Percentiles rank a stretch among this genome's conserved stretches.
Evolutionary conservation across 768 basidiomycete genomes (phyloP).

Genomic region (Boletus huronensis): DNA sequence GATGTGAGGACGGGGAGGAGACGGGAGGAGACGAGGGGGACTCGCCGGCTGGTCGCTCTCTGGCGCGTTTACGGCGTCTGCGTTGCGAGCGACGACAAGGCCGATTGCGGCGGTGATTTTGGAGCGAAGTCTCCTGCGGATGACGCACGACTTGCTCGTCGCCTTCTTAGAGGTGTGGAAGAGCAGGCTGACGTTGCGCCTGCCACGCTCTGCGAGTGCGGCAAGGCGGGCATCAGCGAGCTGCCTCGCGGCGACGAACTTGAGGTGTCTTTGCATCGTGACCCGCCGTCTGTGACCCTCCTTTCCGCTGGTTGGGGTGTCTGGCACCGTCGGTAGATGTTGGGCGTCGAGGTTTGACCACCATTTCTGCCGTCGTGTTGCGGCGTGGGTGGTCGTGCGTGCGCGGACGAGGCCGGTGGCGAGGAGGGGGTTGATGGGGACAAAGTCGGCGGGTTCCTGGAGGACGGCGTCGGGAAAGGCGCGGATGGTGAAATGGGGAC

Average conservation of each 20-base stretch:
- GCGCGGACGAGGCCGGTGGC: constrained; percentile 14
- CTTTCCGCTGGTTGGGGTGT: no score
- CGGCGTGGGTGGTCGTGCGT: background rate
- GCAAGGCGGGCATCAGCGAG: constrained; percentile 5
- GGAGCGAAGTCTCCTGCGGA: constrained; percentile 21
- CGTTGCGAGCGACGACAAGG: constrained; percentile 18
- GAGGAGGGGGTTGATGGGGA: constrained; percentile 20
- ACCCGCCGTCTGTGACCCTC: no score
- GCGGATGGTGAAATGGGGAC: constrained; percentile 21
- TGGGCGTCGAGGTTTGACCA: background rate
- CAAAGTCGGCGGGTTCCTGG: constrained; percentile 6
- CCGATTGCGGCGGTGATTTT: constrained; percentile 19
- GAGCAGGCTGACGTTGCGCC: constrained; percentile 14
- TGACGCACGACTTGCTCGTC: constrained; percentile 22
- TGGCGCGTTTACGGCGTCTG: constrained; percentile 2
- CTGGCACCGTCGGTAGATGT: no score
- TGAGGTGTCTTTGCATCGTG: background rate
- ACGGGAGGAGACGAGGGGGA: no score
- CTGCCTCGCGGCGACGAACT: background rate
- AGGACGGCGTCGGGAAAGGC: constrained; percentile 25
- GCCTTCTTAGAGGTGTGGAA: constrained; percentile 24
- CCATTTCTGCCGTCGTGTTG: background rate
- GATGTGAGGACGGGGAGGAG: background rate
- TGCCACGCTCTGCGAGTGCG: constrained; percentile 7
- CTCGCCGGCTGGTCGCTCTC: background rate